A percentile compares a stretch with the other conserved stretches of the same genome.
Conservation (phyloP, 495 filamentous ascomycete genomes). For the Podospora tetraspora region DNA sequence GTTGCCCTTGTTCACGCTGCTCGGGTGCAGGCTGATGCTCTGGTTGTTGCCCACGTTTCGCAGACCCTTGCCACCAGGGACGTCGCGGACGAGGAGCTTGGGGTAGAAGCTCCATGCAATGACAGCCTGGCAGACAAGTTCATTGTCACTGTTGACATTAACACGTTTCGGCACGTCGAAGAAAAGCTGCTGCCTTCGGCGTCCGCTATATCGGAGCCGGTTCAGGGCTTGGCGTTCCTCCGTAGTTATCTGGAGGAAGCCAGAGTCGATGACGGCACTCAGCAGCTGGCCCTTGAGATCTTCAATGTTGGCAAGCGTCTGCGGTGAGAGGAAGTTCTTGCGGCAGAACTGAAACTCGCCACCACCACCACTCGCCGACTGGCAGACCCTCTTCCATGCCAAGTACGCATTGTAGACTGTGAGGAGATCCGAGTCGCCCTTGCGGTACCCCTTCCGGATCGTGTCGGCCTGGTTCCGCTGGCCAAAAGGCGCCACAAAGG, state of each 20-base stretch:
- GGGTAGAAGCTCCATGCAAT: conserved; percentile 94
- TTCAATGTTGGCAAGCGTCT: conserved; percentile 84
- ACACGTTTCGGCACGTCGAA: conserved; percentile 71
- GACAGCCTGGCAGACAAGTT: conserved; percentile 68
- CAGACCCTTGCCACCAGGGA: conserved; percentile 66
- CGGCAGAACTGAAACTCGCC: conserved; percentile 83
- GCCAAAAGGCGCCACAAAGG: conserved; percentile 80
- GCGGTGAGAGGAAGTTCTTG: conserved; percentile 81
- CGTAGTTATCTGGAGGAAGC: conserved; percentile 66
- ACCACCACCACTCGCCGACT: conserved; percentile 50
- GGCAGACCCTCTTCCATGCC: conserved; percentile 75
- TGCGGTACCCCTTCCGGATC: conserved; percentile 69
- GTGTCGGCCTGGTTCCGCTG: conserved; percentile 73
- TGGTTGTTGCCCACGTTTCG: conserved; percentile 89
- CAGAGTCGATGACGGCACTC: conserved; percentile 72
- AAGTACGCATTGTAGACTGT: conserved; percentile 91
- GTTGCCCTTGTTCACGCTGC: conserved; percentile 73
- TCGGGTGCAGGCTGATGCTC: conserved; percentile 73
- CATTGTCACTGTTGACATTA: conserved; percentile 69
- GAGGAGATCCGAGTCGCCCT: conserved; percentile 83
- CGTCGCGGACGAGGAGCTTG: conserved; percentile 75
- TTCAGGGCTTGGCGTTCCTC: conserved; percentile 63
- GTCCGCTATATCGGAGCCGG: conserved; percentile 42
- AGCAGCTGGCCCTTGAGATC: conserved; percentile 89
- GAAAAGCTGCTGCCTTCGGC: conserved; percentile 63